These are phyloP conservation scores for Cercospora sp. DNA, from an alignment of 2,329 filamentous ascomycete genomes.

Conservation along the genomic window DNA sequence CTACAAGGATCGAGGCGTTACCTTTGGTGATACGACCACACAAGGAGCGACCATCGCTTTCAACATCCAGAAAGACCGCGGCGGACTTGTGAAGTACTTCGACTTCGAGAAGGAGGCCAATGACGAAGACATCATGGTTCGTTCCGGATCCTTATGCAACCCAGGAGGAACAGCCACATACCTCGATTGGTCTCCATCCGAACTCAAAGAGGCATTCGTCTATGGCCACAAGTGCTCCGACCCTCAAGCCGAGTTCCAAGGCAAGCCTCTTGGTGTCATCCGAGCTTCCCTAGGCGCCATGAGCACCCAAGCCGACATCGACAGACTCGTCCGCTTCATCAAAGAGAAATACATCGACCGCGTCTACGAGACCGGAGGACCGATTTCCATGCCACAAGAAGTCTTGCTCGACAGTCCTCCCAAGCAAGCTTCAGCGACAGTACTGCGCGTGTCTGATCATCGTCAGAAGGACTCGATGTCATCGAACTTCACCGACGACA, in stretches of 20 bases:
- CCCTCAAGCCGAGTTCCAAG: slow-evolving; percentile 74
- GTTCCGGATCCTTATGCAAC: slow-evolving; percentile 86
- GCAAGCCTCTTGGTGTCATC: slow-evolving; percentile 85
- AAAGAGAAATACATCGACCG: slow-evolving; percentile 30
- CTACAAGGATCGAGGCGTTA: slow-evolving; percentile 52
- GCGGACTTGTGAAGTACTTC: slow-evolving; percentile 72
- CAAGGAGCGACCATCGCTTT: slow-evolving; percentile 79
- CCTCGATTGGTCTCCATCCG: slow-evolving; percentile 70
- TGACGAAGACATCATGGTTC: slow-evolving; percentile 74
- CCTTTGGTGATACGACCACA: slow-evolving; percentile 47
- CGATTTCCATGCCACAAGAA: slow-evolving; percentile 18
- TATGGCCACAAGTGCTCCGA: slow-evolving; percentile 79
- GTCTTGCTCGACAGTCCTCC: slow-evolving; percentile 10
- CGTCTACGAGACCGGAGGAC: slow-evolving; percentile 13
- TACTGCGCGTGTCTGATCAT: slow-evolving; percentile 18
- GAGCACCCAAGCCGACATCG: slow-evolving; percentile 74
- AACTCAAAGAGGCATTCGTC: slow-evolving; percentile 79
- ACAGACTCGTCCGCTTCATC: slow-evolving; percentile 58
- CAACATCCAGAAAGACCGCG: slow-evolving; percentile 69
- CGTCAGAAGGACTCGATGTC: slow-evolving; percentile 7
- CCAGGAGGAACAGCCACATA: slow-evolving; percentile 77
- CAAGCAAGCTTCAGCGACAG: slow-evolving; percentile 15
- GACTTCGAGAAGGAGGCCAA: slow-evolving; percentile 84
- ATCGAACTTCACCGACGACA: neutral
- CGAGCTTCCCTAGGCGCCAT: slow-evolving; percentile 84